phyloP scores from a whole-genome alignment of 768 basidiomycete genomes.

The Exidia glandulosa region DNA sequence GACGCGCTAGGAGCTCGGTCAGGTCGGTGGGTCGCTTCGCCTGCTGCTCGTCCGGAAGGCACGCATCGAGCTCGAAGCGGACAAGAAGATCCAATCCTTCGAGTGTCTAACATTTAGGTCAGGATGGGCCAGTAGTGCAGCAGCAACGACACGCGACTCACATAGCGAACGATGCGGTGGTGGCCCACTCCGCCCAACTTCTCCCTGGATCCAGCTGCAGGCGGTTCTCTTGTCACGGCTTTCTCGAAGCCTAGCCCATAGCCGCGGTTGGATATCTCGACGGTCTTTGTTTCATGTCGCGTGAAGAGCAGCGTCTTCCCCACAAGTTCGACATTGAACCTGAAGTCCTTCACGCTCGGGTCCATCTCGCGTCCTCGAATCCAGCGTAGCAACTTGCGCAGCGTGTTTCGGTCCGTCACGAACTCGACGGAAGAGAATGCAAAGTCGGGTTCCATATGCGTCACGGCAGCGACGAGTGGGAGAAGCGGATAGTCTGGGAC shows the following conservation, averaged over 20 bases:
- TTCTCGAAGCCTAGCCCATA: constrained; percentile 57
- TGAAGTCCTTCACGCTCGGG: constrained; percentile 34
- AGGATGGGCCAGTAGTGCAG: not conserved
- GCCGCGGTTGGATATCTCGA: constrained; percentile 16
- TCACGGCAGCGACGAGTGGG: constrained; percentile 51
- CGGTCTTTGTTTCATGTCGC: constrained; percentile 39
- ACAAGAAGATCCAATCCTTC: constrained; percentile 48
- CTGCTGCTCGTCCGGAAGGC: constrained; percentile 7
- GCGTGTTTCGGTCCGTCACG: constrained; percentile 54
- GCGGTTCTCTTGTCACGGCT: constrained; percentile 29
- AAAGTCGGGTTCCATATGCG: constrained; percentile 22
- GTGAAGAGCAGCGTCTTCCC: constrained; percentile 55
- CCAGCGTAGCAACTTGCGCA: constrained; percentile 56
- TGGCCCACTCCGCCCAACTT: constrained; percentile 47
- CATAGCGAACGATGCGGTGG: constrained; percentile 52
- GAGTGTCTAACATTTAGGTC: constrained; percentile 32
- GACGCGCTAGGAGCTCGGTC: constrained; percentile 16
- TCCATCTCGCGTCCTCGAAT: constrained; percentile 13
- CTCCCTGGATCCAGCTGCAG: constrained; percentile 34
- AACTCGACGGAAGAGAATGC: constrained; percentile 30
- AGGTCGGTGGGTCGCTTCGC: not conserved
- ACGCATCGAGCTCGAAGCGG: constrained; percentile 16
- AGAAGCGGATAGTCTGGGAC: constrained; percentile 29
- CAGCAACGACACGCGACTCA: constrained; percentile 21
- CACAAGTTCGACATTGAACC: constrained; percentile 58